A percentile compares a stretch with the other conserved stretches of the same genome.
Evolutionary conservation across 805 yeast species (phyloP).

Genomic region (Candida awuae): DNA sequence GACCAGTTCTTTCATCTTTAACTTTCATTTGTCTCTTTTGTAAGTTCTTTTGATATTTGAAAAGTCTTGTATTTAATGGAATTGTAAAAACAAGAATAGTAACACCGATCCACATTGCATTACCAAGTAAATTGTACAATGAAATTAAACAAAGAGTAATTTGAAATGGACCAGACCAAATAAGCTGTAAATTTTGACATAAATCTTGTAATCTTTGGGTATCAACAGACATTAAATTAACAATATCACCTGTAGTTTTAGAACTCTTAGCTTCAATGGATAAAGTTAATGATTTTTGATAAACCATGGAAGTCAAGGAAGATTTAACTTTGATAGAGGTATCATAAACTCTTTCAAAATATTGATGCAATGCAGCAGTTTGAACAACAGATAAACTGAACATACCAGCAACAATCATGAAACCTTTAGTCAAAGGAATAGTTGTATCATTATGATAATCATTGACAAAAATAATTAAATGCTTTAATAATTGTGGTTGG

Average conservation of each 20-base stretch:
- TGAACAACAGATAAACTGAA: conserved; percentile 69
- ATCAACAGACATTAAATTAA: conserved; percentile 90
- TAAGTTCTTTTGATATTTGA: conserved; percentile 57
- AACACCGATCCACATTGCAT: conserved; percentile 96
- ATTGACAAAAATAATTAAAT: conserved; percentile 54
- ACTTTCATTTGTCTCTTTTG: conserved; percentile 83
- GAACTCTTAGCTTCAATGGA: conserved; percentile 65
- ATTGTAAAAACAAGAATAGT: conserved; percentile 66
- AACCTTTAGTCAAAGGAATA: conserved; percentile 63
- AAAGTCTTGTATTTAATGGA: conserved; percentile 68
- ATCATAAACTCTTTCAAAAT: conserved; percentile 66
- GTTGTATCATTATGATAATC: conserved; percentile 38
- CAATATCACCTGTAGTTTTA: conserved; percentile 86
- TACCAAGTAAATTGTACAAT: conserved; percentile 65
- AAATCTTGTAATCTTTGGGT: conserved; percentile 82
- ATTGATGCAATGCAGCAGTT: conserved; percentile 70
- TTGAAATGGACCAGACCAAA: conserved; percentile 95
- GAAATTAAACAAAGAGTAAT: conserved; percentile 67
- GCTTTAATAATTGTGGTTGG: conserved; percentile 78
- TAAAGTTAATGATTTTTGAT: conserved; percentile 57
- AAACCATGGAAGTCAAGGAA: conserved; percentile 57
- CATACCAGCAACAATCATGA: conserved; percentile 70
- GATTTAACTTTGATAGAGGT: conserved; percentile 72
- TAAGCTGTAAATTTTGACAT: conserved; percentile 65
- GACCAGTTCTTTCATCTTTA: conserved; percentile 87